Conservation (phyloP, 1,139 yeast genomes). For the Pichia norvegensis region DNA sequence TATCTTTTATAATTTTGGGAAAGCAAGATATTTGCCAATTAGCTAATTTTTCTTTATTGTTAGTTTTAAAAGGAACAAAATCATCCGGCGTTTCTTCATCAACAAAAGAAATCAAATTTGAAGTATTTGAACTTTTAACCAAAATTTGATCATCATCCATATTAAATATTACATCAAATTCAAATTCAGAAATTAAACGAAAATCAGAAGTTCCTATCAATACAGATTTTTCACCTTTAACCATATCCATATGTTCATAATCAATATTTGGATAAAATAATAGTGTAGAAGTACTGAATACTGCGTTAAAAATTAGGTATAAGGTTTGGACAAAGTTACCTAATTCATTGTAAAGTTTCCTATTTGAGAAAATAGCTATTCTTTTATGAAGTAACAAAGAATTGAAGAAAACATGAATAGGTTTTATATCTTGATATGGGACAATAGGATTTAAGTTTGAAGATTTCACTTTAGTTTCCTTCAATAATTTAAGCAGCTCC, state of each 20-base stretch:
- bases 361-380: conserved; percentile 43
- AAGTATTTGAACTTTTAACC: background rate
- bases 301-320: conserved; percentile 33
- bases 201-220: conserved; percentile 53
- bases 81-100: background rate
- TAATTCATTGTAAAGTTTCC: conserved; percentile 40
- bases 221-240: conserved; percentile 37
- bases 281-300: conserved; percentile 35
- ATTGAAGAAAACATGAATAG: conserved; percentile 34
- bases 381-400: conserved; percentile 44
- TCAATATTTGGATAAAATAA: conserved; percentile 46
- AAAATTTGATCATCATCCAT: conserved; percentile 30
- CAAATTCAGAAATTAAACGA: conserved; percentile 35
- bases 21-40: conserved; percentile 20
- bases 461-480: conserved; percentile 6
- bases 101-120: background rate
- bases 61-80: background rate
- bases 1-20: conserved; percentile 13
- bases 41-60: background rate
- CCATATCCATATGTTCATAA: conserved; percentile 41
- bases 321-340: conserved; percentile 40
- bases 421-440: conserved; percentile 20
- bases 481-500: conserved; percentile 8
- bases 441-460: conserved; percentile 6
- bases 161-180: conserved; percentile 49